Percentiles rank a stretch among this genome's conserved stretches.
Conservation (phyloP, 1,284 basidiomycete species). For the Ceratobasidium sp. region DNA sequence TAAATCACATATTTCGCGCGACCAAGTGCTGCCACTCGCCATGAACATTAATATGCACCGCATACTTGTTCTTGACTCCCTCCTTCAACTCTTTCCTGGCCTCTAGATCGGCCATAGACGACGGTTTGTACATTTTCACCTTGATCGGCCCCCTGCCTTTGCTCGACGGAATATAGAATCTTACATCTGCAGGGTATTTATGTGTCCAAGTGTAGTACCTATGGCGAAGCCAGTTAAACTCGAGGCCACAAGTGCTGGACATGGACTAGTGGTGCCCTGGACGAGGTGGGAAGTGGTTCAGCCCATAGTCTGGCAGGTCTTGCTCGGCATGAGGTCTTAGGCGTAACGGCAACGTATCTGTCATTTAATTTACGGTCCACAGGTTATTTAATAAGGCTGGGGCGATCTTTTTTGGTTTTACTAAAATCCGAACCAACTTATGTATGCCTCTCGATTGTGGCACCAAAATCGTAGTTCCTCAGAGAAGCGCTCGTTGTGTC, state of each 20-base stretch:
- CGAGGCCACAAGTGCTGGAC: not conserved
- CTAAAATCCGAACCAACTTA: too few species aligned
- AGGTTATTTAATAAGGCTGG: too few species aligned
- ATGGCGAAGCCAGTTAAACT: not conserved
- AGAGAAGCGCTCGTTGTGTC: too few species aligned
- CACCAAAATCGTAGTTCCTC: too few species aligned
- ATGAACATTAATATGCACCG: conserved; percentile 39
- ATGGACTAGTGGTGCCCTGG: not conserved
- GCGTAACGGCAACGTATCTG: too few species aligned
- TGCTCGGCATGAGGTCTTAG: too few species aligned
- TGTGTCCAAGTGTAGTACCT: not conserved
- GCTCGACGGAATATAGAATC: not conserved
- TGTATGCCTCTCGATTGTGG: too few species aligned
- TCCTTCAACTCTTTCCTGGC: not conserved
- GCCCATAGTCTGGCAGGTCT: too few species aligned
- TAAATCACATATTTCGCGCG: not conserved
- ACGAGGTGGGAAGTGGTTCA: not conserved
- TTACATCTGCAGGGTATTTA: not conserved
- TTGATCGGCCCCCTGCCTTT: not conserved
- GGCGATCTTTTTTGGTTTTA: too few species aligned
- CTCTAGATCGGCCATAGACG: not conserved
- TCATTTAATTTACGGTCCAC: too few species aligned
- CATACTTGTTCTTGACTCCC: not conserved
- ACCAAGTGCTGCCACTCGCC: not conserved
- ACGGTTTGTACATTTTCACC: conserved; percentile 14